Evolutionary conservation across 805 yeast species (phyloP), one percentile per base, ranked within the genome.

Genomic region (Sugiyamaella valdiviana): DNA sequence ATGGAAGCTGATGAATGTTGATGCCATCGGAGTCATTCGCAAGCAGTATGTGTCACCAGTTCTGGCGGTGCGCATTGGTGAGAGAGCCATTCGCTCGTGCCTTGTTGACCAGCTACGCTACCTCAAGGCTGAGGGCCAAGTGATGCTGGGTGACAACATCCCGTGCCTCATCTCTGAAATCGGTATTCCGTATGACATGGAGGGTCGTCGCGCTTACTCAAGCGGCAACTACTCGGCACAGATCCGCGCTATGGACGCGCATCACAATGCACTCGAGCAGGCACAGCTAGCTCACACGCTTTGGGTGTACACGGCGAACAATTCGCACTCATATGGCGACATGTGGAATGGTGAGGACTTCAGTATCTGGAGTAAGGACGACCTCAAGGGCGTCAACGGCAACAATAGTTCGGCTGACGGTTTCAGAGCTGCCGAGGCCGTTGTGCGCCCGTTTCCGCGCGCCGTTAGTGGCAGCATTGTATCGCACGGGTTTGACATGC

Each of bases 171-270:
- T 90, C 72, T 79, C 95, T 1, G 97, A 90, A 63, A 87, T 90
- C 7, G 97, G 97, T 4, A 85, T 89, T 83, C 97, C 97, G 2
- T 86, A 83, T 65, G 95, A 90, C 64, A 85, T 90, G 96, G 89
- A 89, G 62, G 73, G 78, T 51, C 85, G 84, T 60, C 71, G 67
- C 46, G 85, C 95, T 0, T 88, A 76, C 57, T 61, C 63, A 1
- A 72, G 70, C 51, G 85, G 86, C 0, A 37, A 45, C 35, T 89
- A 78, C 61, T 62, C 72, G 3, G 72, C 86, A 1, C 96, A 90
- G 58, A 82, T 83, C 6, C 68, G 75, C 12, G 95, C 96, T 0
- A 66, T 86, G 60, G 97, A 90, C 67, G 95, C 95, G 0, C 59
- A 88, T 38, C 74, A 82, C 2, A 76, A 68, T 58, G 96, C 93